Base-by-base conservation (phyloP, 345 rosid species). In the Rubroshorea leprosula region DNA sequence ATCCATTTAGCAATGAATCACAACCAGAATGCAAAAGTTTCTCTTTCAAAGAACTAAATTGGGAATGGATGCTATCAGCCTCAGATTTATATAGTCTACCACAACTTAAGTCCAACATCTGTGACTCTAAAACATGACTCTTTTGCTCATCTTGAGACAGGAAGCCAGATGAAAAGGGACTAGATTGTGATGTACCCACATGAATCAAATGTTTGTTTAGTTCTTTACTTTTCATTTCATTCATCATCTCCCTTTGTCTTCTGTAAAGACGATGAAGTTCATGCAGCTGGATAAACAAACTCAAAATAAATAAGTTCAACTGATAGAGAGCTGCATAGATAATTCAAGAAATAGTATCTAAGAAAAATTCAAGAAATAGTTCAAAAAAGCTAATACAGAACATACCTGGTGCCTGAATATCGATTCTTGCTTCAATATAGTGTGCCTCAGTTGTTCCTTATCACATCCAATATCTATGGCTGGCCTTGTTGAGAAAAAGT, bases 191-290 rank as follows among this genome's bases (percentile, higher is more conserved):
- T 26, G 69, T 65, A 48, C 60, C 75, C 5, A 39, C 49, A 12
- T 49, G 74, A 49, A 51, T 61, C 57, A 61, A 53, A 49, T 68
- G 72, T 29, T 57, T 56, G 27, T 51, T 49, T 38, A 74, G 53
- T 60, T 82, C 74, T 70, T 70, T 76, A 68, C 63, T 80, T 71
- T 72, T 78, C 54, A 78, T 54, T 71, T 81, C 89, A 72, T 80
- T 80, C 96, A 89, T 89, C 84, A 89, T 71, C 49, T 78, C 86
- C 46, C 44, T 74, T 35, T 89, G 96, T 72, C 64, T 80, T 54
- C 67, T 71, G 72, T 83, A 85, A 60, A 89, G 77, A 8, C 90
- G 88, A 66, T 88, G 93, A 56, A 88, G 88, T 72, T 88, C 96
- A 55, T 70, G 68, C 12, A 82, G 80, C 83, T 82, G 74, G 23